phyloP scores from a whole-genome alignment of 805 yeast species.

The Candida berthetii region DNA sequence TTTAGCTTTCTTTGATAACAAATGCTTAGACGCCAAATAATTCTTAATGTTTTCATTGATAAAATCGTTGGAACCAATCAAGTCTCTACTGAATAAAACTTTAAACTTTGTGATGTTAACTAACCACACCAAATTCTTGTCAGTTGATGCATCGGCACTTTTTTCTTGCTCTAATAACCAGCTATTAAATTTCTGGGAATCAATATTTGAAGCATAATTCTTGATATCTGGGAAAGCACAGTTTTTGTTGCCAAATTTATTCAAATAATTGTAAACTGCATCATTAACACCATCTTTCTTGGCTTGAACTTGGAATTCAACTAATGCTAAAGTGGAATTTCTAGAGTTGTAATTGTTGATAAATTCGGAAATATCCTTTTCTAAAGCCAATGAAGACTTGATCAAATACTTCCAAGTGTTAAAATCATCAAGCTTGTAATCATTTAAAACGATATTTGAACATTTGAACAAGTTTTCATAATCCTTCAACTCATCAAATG shows the following conservation, averaged over 20 bases:
- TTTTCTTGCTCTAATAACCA: slow-evolving; percentile 18
- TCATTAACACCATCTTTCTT: slow-evolving; percentile 12
- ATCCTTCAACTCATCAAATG: slow-evolving; percentile 32
- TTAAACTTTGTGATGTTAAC: slow-evolving; percentile 45
- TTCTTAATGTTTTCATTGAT: slow-evolving; percentile 26
- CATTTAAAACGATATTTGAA: slow-evolving; percentile 35
- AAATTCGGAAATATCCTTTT: slow-evolving; percentile 25
- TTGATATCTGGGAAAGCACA: slow-evolving; percentile 63
- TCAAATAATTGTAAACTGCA: slow-evolving; percentile 30
- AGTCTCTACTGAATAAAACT: slow-evolving; percentile 22
- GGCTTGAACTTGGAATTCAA: slow-evolving; percentile 34
- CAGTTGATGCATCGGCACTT: slow-evolving; percentile 9
- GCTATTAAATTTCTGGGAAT: slow-evolving; percentile 7
- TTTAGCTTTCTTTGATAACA: slow-evolving; percentile 33
- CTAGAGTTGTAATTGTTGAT: slow-evolving; percentile 35
- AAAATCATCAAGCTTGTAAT: slow-evolving; percentile 62
- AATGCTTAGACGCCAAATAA: slow-evolving; percentile 32
- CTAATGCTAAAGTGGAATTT: slow-evolving; percentile 48
- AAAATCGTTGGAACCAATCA: slow-evolving; percentile 17
- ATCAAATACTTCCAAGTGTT: slow-evolving; percentile 61
- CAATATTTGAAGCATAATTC: slow-evolving; percentile 17
- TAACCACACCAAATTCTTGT: slow-evolving; percentile 19
- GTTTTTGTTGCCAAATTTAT: slow-evolving; percentile 43
- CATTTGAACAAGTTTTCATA: slow-evolving; percentile 38
- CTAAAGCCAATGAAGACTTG: slow-evolving; percentile 34